Evolutionary conservation across 371 early-diverging fungal genomes (phyloP).

Genomic region (Mortierella sp.): DNA sequence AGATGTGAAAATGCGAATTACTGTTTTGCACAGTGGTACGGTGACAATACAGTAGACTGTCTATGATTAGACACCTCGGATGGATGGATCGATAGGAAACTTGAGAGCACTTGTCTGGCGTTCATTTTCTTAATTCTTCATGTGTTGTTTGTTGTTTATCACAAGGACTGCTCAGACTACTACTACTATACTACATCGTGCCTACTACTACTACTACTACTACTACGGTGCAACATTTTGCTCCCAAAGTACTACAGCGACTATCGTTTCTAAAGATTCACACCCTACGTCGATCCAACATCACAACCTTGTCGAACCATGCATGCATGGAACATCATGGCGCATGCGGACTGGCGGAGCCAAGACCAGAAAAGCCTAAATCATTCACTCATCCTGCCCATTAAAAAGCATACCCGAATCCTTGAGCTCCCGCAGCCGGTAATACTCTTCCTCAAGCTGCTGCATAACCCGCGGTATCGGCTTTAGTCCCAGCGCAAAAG

Average conservation of each 20-base stretch:
- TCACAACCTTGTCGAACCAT: no score
- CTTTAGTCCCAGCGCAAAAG: neutral
- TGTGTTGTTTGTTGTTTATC: no score
- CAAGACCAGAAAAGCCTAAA: neutral
- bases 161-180: no score
- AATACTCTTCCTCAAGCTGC: neutral
- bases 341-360: no score
- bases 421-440: neutral
- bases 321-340: no score
- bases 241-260: neutral
- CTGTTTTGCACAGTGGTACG: no score
- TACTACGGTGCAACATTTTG: neutral
- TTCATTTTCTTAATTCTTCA: neutral
- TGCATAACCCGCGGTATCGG: neutral
- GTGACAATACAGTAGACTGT: neutral
- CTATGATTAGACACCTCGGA: neutral
- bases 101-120: conserved; percentile 12
- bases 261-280: no score
- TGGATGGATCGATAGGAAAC: neutral
- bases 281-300: no score
- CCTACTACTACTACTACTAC: neutral
- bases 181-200: neutral
- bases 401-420: neutral
- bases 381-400: neutral
- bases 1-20: no score